Base-by-base conservation (phyloP, 2,329 filamentous ascomycete genomes). In the Colletotrichum eleusines region DNA sequence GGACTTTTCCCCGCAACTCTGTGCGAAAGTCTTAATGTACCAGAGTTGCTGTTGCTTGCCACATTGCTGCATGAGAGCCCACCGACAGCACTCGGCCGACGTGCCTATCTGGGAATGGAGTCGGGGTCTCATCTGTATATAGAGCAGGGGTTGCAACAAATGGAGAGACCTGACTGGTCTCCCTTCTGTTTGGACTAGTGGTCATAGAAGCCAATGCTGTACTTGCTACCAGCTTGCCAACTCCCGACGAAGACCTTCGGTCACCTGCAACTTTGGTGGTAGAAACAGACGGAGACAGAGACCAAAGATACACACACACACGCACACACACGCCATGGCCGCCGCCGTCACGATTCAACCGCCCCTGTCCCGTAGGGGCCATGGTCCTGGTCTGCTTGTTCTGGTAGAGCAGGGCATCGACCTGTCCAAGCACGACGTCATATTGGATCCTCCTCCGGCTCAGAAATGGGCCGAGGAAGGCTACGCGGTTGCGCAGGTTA, bases 381-480 rank as follows among this genome's bases (percentile, higher is more conserved):
- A 69, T 18, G 80, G 80, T 2, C 80, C 80, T 0, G 80, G 78
- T 28, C 74, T 82, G 18, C 54, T 81, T 7, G 72, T 80, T 16
- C 20, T 82, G 44, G 63, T 69, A 2, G 69, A 70, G 26, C 38
- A 65, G 12, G 63, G 63, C 18, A 6, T 66, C 59, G 3, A 70
- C 23, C 50, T 72, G 3, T 60, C 69, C 31, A 72, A 69, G 48
- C 69, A 72, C 9, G 60, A 69, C 26, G 46, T 18, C 42, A 77
- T 74, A 26, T 66, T 66, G 61, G 75, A 76, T 73, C 79, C 67
- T 71, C 82, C 84, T 64, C 90, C 90, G 0, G 83, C 86, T 11
- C 87, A 88, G 0, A 93, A 93, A 78, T 93, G 91, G 91, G 90
- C 90, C 0, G 91, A 93, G 76, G 91, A 93, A 77, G 89, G 91